Evolutionary conservation across 2,329 filamentous ascomycete species (phyloP).

Genomic region (Xylariomycetidae sp.): DNA sequence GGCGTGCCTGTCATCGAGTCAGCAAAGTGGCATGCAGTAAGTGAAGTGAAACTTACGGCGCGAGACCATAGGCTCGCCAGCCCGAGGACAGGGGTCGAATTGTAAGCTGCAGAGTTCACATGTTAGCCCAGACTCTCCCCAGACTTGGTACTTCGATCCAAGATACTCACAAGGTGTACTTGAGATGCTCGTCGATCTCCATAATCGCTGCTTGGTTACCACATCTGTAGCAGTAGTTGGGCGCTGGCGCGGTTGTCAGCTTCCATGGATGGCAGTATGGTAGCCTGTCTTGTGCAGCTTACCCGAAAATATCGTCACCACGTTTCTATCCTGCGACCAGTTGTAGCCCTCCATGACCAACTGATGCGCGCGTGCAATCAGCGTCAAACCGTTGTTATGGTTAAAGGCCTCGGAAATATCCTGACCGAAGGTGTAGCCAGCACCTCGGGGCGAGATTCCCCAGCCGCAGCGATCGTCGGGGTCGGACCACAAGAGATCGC

Average conservation of each 20-base stretch:
- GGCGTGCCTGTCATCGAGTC: slow-evolving; percentile 60
- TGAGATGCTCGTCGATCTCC: slow-evolving; percentile 98
- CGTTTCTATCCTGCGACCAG: slow-evolving; percentile 97
- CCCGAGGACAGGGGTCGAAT: slow-evolving; percentile 96
- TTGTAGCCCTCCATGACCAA: slow-evolving; percentile 99
- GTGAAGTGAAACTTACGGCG: slow-evolving; percentile 53
- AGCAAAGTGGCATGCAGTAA: slow-evolving; percentile 4
- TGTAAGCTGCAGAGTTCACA: slow-evolving; percentile 63
- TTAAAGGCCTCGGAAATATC: slow-evolving; percentile 99
- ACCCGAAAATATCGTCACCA: slow-evolving; percentile 98
- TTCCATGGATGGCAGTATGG: slow-evolving; percentile 2
- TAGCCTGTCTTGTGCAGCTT: slow-evolving; percentile 21
- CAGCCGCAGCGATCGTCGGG: slow-evolving; percentile 94
- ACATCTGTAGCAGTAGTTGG: slow-evolving; percentile 97
- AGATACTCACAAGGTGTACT: slow-evolving; percentile 91
- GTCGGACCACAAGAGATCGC: slow-evolving; percentile 95
- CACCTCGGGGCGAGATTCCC: slow-evolving; percentile 92
- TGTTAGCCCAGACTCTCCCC: slow-evolving; percentile 4
- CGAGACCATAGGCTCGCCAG: slow-evolving; percentile 98
- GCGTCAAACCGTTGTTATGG: slow-evolving; percentile 94
- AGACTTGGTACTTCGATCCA: neutral
- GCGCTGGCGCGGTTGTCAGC: slow-evolving; percentile 42
- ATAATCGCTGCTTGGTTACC: slow-evolving; percentile 99
- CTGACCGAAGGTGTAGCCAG: slow-evolving; percentile 91
- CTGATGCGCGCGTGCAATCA: slow-evolving; percentile 95